Evolutionary conservation across 1,284 basidiomycete genomes (phyloP), one percentile per base, ranked within the genome.

Genomic region (Phaffia rhodozyma): DNA sequence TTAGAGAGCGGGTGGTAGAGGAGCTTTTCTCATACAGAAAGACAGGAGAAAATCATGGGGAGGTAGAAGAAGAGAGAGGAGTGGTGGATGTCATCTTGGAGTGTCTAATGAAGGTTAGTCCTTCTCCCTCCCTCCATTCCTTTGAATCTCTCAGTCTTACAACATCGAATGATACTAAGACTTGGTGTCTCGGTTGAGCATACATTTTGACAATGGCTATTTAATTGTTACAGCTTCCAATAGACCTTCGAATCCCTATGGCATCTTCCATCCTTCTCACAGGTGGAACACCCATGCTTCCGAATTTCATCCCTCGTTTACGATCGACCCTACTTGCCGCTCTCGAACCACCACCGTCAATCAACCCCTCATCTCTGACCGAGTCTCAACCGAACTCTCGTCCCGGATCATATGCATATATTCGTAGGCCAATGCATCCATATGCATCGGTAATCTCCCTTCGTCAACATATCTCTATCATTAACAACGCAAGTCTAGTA

Each of bases 231-330:
- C 70, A 93, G 87, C 83, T 90, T 0, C 91, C 93, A 0, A 82
- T 94, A 21, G 94, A 97, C 74, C 48, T 65, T 30, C 52, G 60
- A 4, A 16, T 29, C 1, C 58, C 58, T 2, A 13, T 61, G 1
- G 59, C 63, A 1, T 38, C 52, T 0, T 86, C 86, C 3, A 84
- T 97, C 48, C 80, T 97, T 47, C 81, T 97, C 20, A 82, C 83
- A 0, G 94, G 94, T 4, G 94, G 96, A 3, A 92, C 89, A 1
- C 80, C 88, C 1, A 91, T 91, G 84, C 76, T 98, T 1, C 91
- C 93, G 0, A 91, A 91, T 0, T 91, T 97, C 74, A 87, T 94
- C 52, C 84, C 86, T 7, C 85, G 94, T 3, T 80, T 97, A 25
- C 85, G 90, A 38, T 75, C 79, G 4, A 86, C 93, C 70, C 79